A percentile compares a stretch with the other conserved stretches of the same genome.
Evolutionary conservation across 2,329 filamentous ascomycete species (phyloP).

Genomic region (Blastomyces gilchristii): DNA sequence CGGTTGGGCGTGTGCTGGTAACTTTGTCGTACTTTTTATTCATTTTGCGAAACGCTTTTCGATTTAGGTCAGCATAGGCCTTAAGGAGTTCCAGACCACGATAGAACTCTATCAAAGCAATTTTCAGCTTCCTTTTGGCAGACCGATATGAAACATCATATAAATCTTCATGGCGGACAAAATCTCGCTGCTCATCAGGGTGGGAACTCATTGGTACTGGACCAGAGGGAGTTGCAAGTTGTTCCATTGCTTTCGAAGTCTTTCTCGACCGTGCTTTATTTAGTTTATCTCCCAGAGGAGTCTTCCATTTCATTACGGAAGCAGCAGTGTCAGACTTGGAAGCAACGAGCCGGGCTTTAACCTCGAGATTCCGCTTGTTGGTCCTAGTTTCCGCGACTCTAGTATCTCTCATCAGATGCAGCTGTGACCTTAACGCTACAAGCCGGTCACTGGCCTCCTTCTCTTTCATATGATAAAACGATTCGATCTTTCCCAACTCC

Average conservation of each 20-base stretch:
- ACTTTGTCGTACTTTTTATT: constrained; percentile 99
- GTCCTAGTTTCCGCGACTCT: constrained; percentile 61
- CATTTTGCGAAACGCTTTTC: constrained; percentile 90
- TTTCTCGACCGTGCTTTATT: constrained; percentile 41
- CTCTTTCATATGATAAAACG: constrained; percentile 82
- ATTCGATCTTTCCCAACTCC: constrained; percentile 83
- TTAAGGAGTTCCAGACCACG: constrained; percentile 84
- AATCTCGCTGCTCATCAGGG: constrained; percentile 37
- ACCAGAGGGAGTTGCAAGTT: constrained; percentile 33
- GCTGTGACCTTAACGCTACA: constrained; percentile 61
- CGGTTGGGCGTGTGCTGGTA: constrained; percentile 63
- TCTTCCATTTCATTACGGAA: constrained; percentile 26
- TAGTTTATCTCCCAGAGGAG: constrained; percentile 36
- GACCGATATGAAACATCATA: constrained; percentile 69
- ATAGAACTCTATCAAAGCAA: constrained; percentile 87
- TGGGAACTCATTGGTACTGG: constrained; percentile 24
- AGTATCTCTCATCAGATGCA: constrained; percentile 85
- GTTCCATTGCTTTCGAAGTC: constrained; percentile 43
- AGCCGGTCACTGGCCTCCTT: constrained; percentile 68
- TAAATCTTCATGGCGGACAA: constrained; percentile 37
- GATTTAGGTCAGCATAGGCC: constrained; percentile 79
- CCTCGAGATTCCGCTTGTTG: constrained; percentile 29
- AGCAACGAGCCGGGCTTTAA: constrained; percentile 7
- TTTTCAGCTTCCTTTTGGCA: constrained; percentile 84
- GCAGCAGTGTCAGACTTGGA: constrained; percentile 15